Evolutionary conservation across 2,329 filamentous ascomycete genomes (phyloP), one percentile per base, ranked within the genome.

Genomic region (Mycosphaerella arachidis): DNA sequence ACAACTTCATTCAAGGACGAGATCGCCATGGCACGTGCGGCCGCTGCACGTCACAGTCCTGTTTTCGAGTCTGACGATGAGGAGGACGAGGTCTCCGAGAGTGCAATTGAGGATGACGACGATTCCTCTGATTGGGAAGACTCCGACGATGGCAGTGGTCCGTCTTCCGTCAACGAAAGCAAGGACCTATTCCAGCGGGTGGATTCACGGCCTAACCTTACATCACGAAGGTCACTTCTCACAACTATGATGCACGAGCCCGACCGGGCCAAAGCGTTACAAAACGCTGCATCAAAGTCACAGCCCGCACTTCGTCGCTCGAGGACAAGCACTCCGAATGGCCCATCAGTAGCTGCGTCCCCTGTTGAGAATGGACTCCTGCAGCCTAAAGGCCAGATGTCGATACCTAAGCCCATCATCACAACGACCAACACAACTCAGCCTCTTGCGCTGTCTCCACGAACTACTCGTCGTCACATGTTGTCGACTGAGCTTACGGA

Each of bases 401-500:
- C 50, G 30, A 57, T 60, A 4, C 53, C 89, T 46, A 91, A 93
- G 74, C 91, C 92, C 30, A 96, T 96, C 71, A 84, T 87, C 70
- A 84, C 87, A 71, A 87, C 86, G 13, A 84, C 88, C 20, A 83
- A 83, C n/a, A 86, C 86, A 59, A 79, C 79, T 6, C 63, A 67
- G 33, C 61, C 70, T 9, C 63, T 71, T 12, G 90, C 91, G 1
- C 83, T 96, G 65, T 97, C 94, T 5, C 94, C 94, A 4, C 86
- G 92, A 59, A 97, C 93, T 0, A 97, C 92, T 0, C 86, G 94
- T 55, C 86, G 92, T 62, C 95, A 97, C 76, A 99, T 99, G 94
- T 83, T 99, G 58, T 89, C 91, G 8, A 95, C 91, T 0, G 94
- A 99, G 78, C 81, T 99, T 57, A 97, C 93, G 2, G 92, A 96